Conservation (phyloP, 148 eudicot species). For the Camellia granthamiana region DNA sequence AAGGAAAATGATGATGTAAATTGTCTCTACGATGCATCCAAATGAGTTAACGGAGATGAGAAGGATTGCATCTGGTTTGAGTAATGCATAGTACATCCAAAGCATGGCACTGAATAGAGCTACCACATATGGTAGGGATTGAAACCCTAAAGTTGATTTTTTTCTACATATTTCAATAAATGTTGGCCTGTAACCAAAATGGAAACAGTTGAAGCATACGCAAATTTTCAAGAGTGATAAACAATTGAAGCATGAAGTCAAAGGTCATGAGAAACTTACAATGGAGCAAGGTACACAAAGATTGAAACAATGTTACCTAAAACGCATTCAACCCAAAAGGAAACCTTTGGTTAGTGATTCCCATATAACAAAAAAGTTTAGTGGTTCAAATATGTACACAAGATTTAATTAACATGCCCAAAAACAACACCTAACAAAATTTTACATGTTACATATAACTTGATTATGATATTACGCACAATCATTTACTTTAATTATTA, state of each 20-base stretch:
- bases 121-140: slow-evolving; percentile 61
- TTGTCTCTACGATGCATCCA: slow-evolving; percentile 54
- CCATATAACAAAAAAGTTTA: neutral
- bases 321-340: slow-evolving; percentile 11
- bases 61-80: slow-evolving; percentile 41
- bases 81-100: slow-evolving; percentile 70
- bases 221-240: neutral
- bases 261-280: slow-evolving; percentile 43
- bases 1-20: slow-evolving; percentile 45
- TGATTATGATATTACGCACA: neutral
- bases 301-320: slow-evolving; percentile 67
- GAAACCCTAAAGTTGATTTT: slow-evolving; percentile 60
- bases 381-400: too few species aligned
- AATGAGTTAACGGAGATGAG: slow-evolving; percentile 57
- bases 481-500: neutral
- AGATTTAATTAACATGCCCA: too few species aligned
- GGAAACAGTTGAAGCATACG: neutral
- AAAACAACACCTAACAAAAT: neutral
- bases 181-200: slow-evolving; percentile 46
- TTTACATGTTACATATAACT: neutral
- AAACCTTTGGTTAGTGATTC: neutral
- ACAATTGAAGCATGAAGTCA: neutral
- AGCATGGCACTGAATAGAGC: slow-evolving; percentile 66
- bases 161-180: slow-evolving; percentile 46
- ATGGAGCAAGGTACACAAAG: slow-evolving; percentile 63